These are phyloP conservation scores for Salvia rosmarinus DNA, from an alignment of 257 asterid species.

Conservation along the genomic window DNA sequence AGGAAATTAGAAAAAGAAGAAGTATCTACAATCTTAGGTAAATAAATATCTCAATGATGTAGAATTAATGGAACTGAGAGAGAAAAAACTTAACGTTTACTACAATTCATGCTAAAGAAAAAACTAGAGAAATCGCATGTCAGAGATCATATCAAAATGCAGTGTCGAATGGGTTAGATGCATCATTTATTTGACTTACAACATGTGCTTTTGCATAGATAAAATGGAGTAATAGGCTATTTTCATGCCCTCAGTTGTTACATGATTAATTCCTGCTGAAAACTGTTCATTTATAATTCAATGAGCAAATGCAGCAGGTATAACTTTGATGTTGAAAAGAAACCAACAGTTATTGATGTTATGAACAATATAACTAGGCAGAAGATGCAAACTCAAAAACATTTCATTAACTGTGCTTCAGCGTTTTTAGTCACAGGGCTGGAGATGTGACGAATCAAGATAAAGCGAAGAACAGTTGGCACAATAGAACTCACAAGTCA, in stretches of 20 bases:
- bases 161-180: constrained; percentile 8
- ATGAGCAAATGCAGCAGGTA: neutral
- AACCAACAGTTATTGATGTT: neutral
- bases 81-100: neutral
- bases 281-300: too few relatives aligned
- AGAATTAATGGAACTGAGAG: too few relatives aligned
- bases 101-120: neutral
- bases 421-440: neutral
- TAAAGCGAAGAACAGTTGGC: too few relatives aligned
- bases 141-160: constrained; percentile 15
- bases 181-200: neutral
- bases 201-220: neutral
- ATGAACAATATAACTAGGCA: neutral
- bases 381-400: neutral
- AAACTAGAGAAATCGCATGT: neutral
- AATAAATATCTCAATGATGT: neutral
- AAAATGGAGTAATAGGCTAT: constrained; percentile 1
- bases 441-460: neutral
- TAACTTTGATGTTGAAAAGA: constrained; percentile 1
- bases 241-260: neutral
- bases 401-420: neutral
- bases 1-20: neutral
- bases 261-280: too few relatives aligned
- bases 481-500: neutral
- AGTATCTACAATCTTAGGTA: neutral